These are phyloP conservation scores for Stagonosporopsis chrysanthemi DNA, from an alignment of 2,329 filamentous ascomycete species.

Conservation along the genomic window DNA sequence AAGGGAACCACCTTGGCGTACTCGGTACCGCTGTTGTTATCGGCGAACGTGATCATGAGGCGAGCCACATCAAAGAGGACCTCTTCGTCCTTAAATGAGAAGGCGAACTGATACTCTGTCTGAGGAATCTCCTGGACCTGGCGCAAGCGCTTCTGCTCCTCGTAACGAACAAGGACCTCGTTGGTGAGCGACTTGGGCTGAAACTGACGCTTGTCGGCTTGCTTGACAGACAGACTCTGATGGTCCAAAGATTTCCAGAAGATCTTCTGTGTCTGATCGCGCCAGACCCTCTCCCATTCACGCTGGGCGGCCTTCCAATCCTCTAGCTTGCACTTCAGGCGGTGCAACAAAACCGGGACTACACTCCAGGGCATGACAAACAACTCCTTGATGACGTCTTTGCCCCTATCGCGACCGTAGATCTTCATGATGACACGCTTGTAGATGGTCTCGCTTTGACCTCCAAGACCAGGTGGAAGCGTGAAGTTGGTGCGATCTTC, in stretches of 20 bases:
- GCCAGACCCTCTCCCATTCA: conserved; percentile 99
- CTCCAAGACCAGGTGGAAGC: conserved; percentile 83
- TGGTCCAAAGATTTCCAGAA: conserved; percentile 97
- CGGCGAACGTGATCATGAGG: conserved; percentile 55
- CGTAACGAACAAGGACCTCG: conserved; percentile 89
- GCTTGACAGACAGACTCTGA: conserved; percentile 89
- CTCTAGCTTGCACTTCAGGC: conserved; percentile 94
- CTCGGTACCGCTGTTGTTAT: conserved; percentile 53
- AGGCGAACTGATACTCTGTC: conserved; percentile 76
- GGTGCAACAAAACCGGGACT: conserved; percentile 84
- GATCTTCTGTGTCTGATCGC: conserved; percentile 90
- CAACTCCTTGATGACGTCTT: conserved; percentile 85
- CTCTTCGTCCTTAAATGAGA: conserved; percentile 68
- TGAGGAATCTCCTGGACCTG: conserved; percentile 66
- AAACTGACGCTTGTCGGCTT: conserved; percentile 88
- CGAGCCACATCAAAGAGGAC: conserved; percentile 61
- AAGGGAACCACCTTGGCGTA: conserved; percentile 56
- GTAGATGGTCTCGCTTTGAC: conserved; percentile 95
- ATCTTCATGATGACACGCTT: conserved; percentile 98
- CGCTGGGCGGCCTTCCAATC: conserved; percentile 97
- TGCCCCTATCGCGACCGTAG: conserved; percentile 84
- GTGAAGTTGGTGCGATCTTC: conserved; percentile 78
- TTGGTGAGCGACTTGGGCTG: conserved; percentile 89
- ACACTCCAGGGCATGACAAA: conserved; percentile 85
- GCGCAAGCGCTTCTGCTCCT: conserved; percentile 82